Evolutionary conservation across 768 basidiomycete species (phyloP).

Genomic region (Exsudoporus frostii): DNA sequence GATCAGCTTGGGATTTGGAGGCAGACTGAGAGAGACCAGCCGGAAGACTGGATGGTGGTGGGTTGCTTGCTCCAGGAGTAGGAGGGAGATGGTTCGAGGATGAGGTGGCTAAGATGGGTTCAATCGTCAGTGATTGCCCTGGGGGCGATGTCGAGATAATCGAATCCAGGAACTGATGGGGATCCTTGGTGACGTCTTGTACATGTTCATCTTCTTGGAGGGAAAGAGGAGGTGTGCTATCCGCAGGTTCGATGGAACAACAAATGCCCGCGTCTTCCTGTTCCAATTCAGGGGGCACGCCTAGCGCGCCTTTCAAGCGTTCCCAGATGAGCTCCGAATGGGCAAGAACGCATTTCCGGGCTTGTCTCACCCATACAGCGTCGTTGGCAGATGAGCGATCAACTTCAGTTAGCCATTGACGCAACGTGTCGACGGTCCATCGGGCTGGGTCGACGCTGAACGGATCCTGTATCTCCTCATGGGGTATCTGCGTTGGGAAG

Average conservation of each 20-base stretch:
- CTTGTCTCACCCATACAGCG: slow-evolving; percentile 65
- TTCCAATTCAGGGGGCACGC: slow-evolving; percentile 83
- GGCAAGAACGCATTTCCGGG: slow-evolving; percentile 70
- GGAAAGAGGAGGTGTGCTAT: not conserved
- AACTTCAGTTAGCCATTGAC: slow-evolving; percentile 61
- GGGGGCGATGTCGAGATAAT: slow-evolving; percentile 14
- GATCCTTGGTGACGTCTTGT: not conserved
- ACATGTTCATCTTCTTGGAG: not conserved
- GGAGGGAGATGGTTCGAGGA: slow-evolving; percentile 21
- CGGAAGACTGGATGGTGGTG: slow-evolving; percentile 39
- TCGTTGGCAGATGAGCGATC: slow-evolving; percentile 66
- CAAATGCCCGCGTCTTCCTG: slow-evolving; percentile 41
- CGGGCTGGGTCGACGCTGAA: slow-evolving; percentile 53
- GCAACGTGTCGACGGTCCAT: slow-evolving; percentile 74
- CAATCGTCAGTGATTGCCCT: slow-evolving; percentile 37
- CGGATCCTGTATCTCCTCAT: slow-evolving; percentile 30
- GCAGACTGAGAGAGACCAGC: slow-evolving; percentile 30
- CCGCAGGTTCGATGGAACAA: not conserved
- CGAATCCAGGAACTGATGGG: not conserved
- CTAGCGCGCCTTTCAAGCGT: slow-evolving; percentile 81
- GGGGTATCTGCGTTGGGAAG: slow-evolving; percentile 40
- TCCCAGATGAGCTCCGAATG: slow-evolving; percentile 91
- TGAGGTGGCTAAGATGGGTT: slow-evolving; percentile 47
- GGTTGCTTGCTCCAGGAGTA: slow-evolving; percentile 25
- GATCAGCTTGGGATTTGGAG: slow-evolving; percentile 26